Conservation (phyloP, 2,329 filamentous ascomycete genomes). For the Paecilomyces fulvus region DNA sequence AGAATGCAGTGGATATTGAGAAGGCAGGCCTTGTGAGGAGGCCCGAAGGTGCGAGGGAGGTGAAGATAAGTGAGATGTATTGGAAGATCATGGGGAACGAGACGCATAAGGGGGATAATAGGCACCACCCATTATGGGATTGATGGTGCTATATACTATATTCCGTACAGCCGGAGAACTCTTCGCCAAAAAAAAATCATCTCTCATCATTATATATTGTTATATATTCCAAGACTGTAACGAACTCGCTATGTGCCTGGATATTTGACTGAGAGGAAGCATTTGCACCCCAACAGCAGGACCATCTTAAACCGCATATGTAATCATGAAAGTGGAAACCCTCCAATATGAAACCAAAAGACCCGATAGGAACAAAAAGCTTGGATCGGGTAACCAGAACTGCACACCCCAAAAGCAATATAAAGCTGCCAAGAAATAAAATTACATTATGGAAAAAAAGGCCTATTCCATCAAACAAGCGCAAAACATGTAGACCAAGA, state of each 20-base stretch:
- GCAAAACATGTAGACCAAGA: not conserved
- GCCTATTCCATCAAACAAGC: not conserved
- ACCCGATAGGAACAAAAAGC: not conserved
- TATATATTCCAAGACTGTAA: not conserved
- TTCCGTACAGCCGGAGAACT: no score
- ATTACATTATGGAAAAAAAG: not conserved
- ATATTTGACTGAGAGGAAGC: not conserved
- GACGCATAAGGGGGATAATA: constrained; percentile 4
- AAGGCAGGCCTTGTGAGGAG: constrained; percentile 3
- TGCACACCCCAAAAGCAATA: not conserved
- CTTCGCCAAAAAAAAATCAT: not conserved
- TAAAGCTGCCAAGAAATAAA: not conserved
- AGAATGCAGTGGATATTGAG: constrained; percentile 5
- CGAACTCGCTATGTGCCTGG: not conserved
- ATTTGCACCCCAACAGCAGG: not conserved
- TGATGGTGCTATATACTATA: not conserved
- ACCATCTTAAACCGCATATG: not conserved
- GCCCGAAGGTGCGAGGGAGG: constrained; percentile 4
- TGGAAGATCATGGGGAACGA: constrained; percentile 6
- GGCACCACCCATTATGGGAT: constrained; percentile 4
- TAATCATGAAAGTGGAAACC: not conserved
- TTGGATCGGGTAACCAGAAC: not conserved
- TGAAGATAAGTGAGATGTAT: constrained; percentile 4
- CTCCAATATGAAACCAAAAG: not conserved
- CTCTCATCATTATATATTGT: not conserved